These are phyloP conservation scores for Trichodelitschia bisporula DNA, from an alignment of 495 filamentous ascomycete species.

Conservation along the genomic window DNA sequence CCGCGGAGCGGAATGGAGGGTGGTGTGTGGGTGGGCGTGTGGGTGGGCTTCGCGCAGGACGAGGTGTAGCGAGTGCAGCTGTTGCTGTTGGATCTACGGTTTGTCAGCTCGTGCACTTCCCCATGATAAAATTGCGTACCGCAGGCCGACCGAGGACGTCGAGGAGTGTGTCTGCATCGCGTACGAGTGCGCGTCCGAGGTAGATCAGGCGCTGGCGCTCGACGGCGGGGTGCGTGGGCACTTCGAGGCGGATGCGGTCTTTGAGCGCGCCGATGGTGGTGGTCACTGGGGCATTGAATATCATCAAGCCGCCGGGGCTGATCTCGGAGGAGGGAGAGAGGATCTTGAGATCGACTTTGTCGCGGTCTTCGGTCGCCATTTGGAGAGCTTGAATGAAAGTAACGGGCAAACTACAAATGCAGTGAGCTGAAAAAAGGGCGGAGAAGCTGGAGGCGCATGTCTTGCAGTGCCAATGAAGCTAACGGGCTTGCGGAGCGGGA, in stretches of 20 bases:
- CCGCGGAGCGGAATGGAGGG: neutral
- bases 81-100: neutral
- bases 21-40: neutral
- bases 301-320: conserved; percentile 5
- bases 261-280: conserved; percentile 15
- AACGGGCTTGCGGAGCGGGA: no score
- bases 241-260: conserved; percentile 10
- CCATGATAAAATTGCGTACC: neutral
- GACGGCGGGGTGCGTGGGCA: conserved; percentile 11
- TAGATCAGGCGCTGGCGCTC: conserved; percentile 20
- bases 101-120: neutral
- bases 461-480: no score
- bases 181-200: conserved; percentile 14
- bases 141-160: conserved; percentile 12
- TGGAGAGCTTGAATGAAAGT: no score
- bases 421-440: no score
- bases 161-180: conserved; percentile 13
- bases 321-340: conserved; percentile 15
- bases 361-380: no score
- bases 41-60: neutral
- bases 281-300: conserved; percentile 6
- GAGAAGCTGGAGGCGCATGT: no score
- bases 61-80: neutral
- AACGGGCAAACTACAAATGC: no score
- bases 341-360: conserved; percentile 10